A percentile compares a stretch with the other conserved stretches of the same genome.
Evolutionary conservation across 306 rosid species (phyloP).

Genomic region (Glycine tomentella): DNA sequence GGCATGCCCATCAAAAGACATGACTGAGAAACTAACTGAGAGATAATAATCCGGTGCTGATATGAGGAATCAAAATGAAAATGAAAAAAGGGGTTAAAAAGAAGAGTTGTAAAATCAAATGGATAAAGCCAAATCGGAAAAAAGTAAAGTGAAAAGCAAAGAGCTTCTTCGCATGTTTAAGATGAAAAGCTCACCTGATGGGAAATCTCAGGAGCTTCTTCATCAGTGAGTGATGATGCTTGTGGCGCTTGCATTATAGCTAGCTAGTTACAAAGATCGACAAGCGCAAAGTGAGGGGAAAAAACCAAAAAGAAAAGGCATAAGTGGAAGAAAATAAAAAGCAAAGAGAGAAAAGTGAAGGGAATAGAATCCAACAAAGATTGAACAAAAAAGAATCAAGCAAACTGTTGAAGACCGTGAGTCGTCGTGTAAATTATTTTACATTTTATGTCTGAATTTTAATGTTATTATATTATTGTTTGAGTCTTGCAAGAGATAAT

Average conservation of each 20-base stretch:
- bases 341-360: neutral
- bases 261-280: conserved; percentile 39
- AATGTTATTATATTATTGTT: neutral
- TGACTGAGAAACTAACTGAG: conserved; percentile 9
- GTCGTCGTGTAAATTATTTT: neutral
- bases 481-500: no score
- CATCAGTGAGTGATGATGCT: conserved; percentile 30
- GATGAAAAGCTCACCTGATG: conserved; percentile 46
- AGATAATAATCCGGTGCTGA: neutral
- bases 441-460: neutral
- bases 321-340: neutral
- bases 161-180: neutral
- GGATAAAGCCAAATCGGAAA: conserved; percentile 5
- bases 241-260: conserved; percentile 65
- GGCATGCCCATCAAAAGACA: conserved; percentile 24
- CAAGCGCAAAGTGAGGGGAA: conserved; percentile 10
- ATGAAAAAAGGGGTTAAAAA: neutral
- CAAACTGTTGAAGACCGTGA: neutral
- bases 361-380: conserved; percentile 34
- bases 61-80: conserved; percentile 11
- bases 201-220: conserved; percentile 44
- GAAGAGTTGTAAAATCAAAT: conserved; percentile 12
- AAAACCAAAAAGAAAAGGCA: neutral
- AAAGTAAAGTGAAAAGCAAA: conserved; percentile 19
- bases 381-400: conserved; percentile 1